phyloP scores from a whole-genome alignment of 1,284 basidiomycete species.

The Vanrija humicola region DNA sequence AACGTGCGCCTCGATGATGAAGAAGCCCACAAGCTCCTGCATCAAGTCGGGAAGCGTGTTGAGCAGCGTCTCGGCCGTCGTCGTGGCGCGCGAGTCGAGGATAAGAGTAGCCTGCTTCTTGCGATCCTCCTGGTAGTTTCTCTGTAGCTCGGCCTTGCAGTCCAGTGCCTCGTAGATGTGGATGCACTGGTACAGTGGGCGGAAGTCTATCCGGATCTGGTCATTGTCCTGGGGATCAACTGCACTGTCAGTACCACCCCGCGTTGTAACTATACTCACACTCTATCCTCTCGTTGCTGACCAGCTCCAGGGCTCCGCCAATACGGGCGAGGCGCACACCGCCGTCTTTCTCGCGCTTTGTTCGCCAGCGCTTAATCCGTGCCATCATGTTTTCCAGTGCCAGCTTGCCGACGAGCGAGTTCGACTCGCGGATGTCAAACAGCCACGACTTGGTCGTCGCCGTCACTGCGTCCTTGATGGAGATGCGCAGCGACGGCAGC shows the following conservation, averaged over 20 bases:
- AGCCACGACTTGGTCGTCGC: conserved; percentile 97
- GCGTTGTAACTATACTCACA: conserved; percentile 57
- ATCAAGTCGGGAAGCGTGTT: conserved; percentile 59
- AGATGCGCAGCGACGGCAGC: conserved; percentile 78
- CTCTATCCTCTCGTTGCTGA: conserved; percentile 90
- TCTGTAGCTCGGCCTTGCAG: conserved; percentile 79
- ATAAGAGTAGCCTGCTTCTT: conserved; percentile 98
- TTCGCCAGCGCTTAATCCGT: conserved; percentile 78
- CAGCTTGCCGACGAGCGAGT: conserved; percentile 76
- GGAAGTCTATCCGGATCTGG: conserved; percentile 83
- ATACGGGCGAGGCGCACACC: conserved; percentile 67
- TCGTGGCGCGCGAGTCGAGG: conserved; percentile 60
- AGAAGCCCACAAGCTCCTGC: conserved; percentile 97
- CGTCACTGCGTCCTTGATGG: conserved; percentile 90
- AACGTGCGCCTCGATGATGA: conserved; percentile 93
- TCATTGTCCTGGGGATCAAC: conserved; percentile 91
- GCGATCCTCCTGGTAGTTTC: conserved; percentile 91
- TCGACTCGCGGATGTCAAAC: conserved; percentile 86
- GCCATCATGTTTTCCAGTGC: conserved; percentile 88
- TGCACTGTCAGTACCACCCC: conserved; percentile 39
- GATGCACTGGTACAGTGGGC: conserved; percentile 92
- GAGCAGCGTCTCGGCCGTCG: conserved; percentile 50
- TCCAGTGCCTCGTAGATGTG: conserved; percentile 94
- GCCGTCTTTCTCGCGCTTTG: conserved; percentile 63
- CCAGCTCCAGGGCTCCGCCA: conserved; percentile 89